Conservation (phyloP, 805 yeast species). For the Brettanomyces sp. region DNA sequence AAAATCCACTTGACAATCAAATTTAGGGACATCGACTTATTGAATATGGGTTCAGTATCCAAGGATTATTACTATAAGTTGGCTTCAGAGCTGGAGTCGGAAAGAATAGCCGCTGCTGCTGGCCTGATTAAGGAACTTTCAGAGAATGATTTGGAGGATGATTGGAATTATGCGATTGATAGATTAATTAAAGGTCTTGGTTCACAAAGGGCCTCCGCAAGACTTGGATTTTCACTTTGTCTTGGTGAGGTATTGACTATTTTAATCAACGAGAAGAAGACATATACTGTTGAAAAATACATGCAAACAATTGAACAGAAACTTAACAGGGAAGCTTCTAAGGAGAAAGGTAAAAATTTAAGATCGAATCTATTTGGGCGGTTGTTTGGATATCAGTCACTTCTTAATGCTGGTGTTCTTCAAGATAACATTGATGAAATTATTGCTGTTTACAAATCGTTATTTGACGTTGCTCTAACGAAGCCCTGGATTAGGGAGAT, state of each 20-base stretch:
- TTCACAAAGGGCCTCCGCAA: conserved; percentile 73
- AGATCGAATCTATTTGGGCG: conserved; percentile 74
- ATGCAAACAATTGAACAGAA: conserved; percentile 26
- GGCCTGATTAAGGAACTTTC: conserved; percentile 50
- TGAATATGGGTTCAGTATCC: conserved; percentile 37
- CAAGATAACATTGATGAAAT: conserved; percentile 17
- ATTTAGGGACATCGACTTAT: too few species aligned
- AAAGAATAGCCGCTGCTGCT: conserved; percentile 66
- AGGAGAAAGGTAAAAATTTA: conserved; percentile 72
- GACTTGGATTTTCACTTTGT: conserved; percentile 85
- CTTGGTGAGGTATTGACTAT: conserved; percentile 55
- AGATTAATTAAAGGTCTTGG: conserved; percentile 75
- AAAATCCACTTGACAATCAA: too few species aligned
- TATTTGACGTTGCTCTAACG: conserved; percentile 47
- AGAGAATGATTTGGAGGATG: conserved; percentile 32
- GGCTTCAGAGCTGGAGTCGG: conserved; percentile 67
- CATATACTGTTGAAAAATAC: conserved; percentile 30
- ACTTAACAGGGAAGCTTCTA: conserved; percentile 28
- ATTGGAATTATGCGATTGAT: conserved; percentile 75
- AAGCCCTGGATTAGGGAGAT: conserved; percentile 89
- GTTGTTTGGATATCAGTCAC: conserved; percentile 73
- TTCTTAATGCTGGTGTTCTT: conserved; percentile 47
- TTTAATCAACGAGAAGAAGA: conserved; percentile 18
- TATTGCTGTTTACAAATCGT: conserved; percentile 31
- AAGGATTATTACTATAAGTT: conserved; percentile 70